Base-by-base conservation (phyloP, 208 protist species). In the Trypanosoma cruzi region DNA sequence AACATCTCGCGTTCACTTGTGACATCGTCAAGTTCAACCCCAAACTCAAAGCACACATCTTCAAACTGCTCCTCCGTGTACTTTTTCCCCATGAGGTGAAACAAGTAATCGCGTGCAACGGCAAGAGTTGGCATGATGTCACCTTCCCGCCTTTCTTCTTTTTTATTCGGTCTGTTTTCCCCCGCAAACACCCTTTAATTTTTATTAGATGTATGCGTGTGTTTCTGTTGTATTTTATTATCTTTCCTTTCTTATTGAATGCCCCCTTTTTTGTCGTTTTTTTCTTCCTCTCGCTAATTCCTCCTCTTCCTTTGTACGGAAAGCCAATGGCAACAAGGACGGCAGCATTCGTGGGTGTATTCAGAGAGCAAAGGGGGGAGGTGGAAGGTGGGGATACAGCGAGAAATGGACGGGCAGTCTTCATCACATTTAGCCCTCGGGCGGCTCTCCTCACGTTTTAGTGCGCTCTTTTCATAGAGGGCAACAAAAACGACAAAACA, bases 1-100 rank as follows among this genome's bases (percentile, higher is more conserved):
- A 86, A 82, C 81, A 98, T 98, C 73, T 97, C 95, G 66, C 80
- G 92, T 75, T 99, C 97, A 54, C 92, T 97, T 8, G 97, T 99
- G 68, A 99, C 96, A 50, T 99, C 98, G 80, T 99, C 98, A 8
- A 99, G 93, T 86, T 99, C 98, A 54, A 99, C 90, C 34, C 99
- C 99, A 74, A 99, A 99, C 63, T 98, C 69, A 75, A 99, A 99
- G 85, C 98, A 99, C 0, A 99, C 73, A 31, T 99, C 82, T 28
- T 97, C 88, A 76, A 99, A 99, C 75, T 99, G 80, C 6, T 94
- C 81, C 53, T 98, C 81, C 11, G 96, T 94, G 94, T 94, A 96
- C 29, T 53, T 78, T 73, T 88, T 80, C 29, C 87, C 92, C 55
- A 98, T 68, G 22, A 95, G 77, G 11, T 77, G 37, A 69, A 82